These are phyloP conservation scores for Plasmodium adleri DNA, from an alignment of 169 alveolate species.

Conservation along the genomic window DNA sequence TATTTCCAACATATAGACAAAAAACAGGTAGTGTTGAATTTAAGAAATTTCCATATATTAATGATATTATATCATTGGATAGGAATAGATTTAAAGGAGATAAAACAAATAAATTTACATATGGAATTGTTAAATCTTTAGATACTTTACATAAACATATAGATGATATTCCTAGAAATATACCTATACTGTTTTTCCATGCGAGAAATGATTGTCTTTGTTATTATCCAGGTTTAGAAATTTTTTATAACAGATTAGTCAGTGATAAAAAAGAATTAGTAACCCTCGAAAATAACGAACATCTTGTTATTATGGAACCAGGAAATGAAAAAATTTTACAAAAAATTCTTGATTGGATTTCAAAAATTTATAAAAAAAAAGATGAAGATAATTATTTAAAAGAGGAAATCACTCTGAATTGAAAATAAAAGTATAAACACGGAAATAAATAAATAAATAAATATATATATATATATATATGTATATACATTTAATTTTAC, in stretches of 20 bases:
- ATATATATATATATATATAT: too few relatives aligned
- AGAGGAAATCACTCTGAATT: too few relatives aligned
- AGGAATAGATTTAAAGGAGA: conserved; percentile 30
- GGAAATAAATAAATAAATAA: too few relatives aligned
- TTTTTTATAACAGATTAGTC: conserved; percentile 19
- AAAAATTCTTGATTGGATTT: conserved; percentile 12
- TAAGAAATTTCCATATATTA: conserved; percentile 1
- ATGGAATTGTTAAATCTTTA: conserved; percentile 77
- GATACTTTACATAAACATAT: conserved; percentile 64
- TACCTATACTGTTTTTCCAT: conserved; percentile 80
- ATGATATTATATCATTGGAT: conserved; percentile 42
- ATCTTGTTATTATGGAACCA: conserved; percentile 45
- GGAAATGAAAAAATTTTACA: conserved; percentile 32
- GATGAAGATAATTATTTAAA: neutral
- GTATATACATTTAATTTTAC: too few relatives aligned
- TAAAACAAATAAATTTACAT: conserved; percentile 52
- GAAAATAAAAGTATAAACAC: too few relatives aligned
- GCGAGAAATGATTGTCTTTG: conserved; percentile 73
- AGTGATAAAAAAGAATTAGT: conserved; percentile 23
- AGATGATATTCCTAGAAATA: conserved; percentile 59
- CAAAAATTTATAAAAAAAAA: neutral
- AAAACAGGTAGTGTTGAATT: conserved; percentile 6
- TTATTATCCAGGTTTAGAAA: conserved; percentile 16
- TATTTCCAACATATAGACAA: conserved; percentile 56
- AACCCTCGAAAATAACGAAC: conserved; percentile 32